Percentiles rank a stretch among this genome's conserved stretches.
Evolutionary conservation across 2,329 filamentous ascomycete genomes (phyloP).

Genomic region (Remersonia thermophila): DNA sequence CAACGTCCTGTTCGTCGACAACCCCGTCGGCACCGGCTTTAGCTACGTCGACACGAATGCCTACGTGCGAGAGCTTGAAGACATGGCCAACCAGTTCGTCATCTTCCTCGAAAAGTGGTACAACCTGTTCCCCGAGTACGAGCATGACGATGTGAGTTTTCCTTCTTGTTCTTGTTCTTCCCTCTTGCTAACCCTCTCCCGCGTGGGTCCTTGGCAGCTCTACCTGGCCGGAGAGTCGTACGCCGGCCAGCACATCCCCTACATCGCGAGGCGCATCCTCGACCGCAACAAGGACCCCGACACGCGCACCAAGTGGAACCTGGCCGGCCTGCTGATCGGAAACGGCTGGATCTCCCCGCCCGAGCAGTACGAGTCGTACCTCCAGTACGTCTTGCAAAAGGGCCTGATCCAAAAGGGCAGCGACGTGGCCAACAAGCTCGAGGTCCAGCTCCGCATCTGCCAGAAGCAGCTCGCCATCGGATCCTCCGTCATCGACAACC

Average conservation of each 20-base stretch:
- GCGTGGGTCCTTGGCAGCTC: conserved; percentile 50
- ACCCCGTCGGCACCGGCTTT: conserved; percentile 91
- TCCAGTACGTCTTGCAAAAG: conserved; percentile 68
- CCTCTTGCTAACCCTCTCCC: conserved; percentile 15
- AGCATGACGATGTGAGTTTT: conserved; percentile 80
- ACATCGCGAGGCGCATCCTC: conserved; percentile 84
- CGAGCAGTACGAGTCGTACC: conserved; percentile 82
- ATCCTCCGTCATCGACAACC: conserved; percentile 52
- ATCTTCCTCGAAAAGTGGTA: conserved; percentile 89
- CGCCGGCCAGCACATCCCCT: conserved; percentile 92
- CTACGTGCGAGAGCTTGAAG: conserved; percentile 70
- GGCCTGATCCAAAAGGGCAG: conserved; percentile 59
- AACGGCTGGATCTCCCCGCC: conserved; percentile 93
- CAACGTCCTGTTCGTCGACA: conserved; percentile 92
- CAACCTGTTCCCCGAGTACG: conserved; percentile 78
- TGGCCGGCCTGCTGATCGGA: conserved; percentile 81
- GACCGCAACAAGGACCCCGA: conserved; percentile 62
- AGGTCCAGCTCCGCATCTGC: conserved; percentile 59
- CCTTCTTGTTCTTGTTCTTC: conserved; percentile 1
- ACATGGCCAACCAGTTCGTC: conserved; percentile 85
- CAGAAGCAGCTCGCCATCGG: conserved; percentile 42
- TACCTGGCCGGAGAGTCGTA: conserved; percentile 96
- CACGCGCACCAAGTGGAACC: conserved; percentile 51
- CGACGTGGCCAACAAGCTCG: conserved; percentile 50
- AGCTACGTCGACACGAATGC: conserved; percentile 89